A percentile compares a stretch with the other conserved stretches of the same genome.
phyloP scores from a whole-genome alignment of 2,329 filamentous ascomycete genomes.

The Trichoderma brevicompactum region DNA sequence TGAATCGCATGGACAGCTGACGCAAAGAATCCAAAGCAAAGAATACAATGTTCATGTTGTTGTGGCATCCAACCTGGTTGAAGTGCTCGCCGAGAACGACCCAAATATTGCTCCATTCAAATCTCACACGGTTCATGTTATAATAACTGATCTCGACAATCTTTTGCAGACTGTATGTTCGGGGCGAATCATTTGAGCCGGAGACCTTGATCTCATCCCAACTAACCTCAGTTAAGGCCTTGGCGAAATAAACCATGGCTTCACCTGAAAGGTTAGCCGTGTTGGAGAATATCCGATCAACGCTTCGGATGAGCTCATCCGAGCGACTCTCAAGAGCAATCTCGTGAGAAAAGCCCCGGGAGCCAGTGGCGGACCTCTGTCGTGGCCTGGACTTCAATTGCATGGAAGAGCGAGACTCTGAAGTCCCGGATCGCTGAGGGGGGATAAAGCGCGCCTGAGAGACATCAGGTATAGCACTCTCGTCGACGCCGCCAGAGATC shows the following conservation, averaged over 20 bases:
- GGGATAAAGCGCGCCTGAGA: slow-evolving; percentile 77
- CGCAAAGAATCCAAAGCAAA: slow-evolving; percentile 95
- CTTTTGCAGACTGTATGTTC: slow-evolving; percentile 97
- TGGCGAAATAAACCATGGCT: slow-evolving; percentile 93
- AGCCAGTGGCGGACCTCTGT: slow-evolving; percentile 59
- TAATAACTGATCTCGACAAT: slow-evolving; percentile 99
- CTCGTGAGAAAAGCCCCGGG: slow-evolving; percentile 71
- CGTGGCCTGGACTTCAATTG: slow-evolving; percentile 57
- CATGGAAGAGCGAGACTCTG: slow-evolving; percentile 68
- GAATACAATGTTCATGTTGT: slow-evolving; percentile 95
- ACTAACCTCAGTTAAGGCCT: slow-evolving; percentile 90
- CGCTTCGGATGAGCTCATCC: slow-evolving; percentile 87
- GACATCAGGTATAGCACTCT: slow-evolving; percentile 89
- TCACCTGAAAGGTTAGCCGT: slow-evolving; percentile 92
- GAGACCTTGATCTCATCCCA: slow-evolving; percentile 99
- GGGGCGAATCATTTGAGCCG: slow-evolving; percentile 90
- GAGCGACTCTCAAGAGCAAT: slow-evolving; percentile 92
- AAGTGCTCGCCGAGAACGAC: slow-evolving; percentile 97
- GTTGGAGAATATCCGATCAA: slow-evolving; percentile 96
- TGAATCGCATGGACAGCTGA: slow-evolving; percentile 96
- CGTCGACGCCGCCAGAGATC: slow-evolving; percentile 92
- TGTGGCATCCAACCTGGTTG: slow-evolving; percentile 95
- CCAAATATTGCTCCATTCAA: slow-evolving; percentile 99
- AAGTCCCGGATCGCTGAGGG: slow-evolving; percentile 57
- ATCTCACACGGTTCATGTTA: slow-evolving; percentile 98